These are phyloP conservation scores for Xylaria sp. DNA, from an alignment of 495 filamentous ascomycete species.

Conservation along the genomic window DNA sequence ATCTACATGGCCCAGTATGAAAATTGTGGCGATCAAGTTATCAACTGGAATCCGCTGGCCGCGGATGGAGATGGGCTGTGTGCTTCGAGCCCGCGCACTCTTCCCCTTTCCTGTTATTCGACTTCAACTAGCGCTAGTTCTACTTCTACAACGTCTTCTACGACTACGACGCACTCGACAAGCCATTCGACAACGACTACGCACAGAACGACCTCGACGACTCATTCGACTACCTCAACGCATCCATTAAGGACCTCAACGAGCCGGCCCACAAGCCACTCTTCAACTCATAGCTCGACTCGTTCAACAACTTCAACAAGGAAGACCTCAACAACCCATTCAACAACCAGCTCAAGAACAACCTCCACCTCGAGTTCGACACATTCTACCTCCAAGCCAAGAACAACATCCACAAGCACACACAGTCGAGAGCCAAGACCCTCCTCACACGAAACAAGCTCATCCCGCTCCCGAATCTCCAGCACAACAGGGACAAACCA, in stretches of 20 bases:
- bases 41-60: constrained; percentile 17
- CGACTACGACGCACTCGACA: constrained; percentile 7
- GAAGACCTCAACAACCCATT: background rate
- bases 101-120: constrained; percentile 13
- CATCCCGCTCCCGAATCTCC: background rate
- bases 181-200: constrained; percentile 11
- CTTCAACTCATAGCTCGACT: background rate
- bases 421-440: background rate
- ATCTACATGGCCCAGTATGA: constrained; percentile 31
- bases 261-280: background rate
- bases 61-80: constrained; percentile 18
- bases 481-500: background rate
- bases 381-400: background rate
- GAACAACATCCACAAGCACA: background rate
- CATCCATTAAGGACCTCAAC: background rate
- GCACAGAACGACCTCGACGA: background rate
- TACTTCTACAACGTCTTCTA: constrained; percentile 7
- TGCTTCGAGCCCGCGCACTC: background rate
- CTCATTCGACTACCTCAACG: constrained; percentile 2
- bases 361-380: constrained; percentile 13
- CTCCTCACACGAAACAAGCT: background rate
- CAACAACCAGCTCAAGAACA: constrained; percentile 10
- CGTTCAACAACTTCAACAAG: background rate
- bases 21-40: constrained; percentile 23
- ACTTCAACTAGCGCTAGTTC: constrained; percentile 11